Percentiles rank a stretch among this genome's conserved stretches.
These are phyloP conservation scores for Salix dunnii DNA, from an alignment of 345 rosid genomes.

Conservation along the genomic window DNA sequence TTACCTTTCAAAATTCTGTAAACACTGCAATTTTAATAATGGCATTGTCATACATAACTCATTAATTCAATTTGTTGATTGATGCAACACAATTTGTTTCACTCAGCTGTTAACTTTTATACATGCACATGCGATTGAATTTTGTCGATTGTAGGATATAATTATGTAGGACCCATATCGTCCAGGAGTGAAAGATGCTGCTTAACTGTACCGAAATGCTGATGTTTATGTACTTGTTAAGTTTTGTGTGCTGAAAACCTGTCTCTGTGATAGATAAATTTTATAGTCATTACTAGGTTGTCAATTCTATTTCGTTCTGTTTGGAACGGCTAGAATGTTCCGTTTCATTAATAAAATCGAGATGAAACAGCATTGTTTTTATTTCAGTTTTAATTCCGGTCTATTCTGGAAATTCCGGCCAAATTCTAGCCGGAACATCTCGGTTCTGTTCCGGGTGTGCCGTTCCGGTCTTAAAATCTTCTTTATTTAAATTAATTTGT, in stretches of 20 bases:
- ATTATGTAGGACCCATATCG: slow-evolving; percentile 32
- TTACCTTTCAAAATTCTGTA: not conserved
- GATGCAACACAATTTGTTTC: not conserved
- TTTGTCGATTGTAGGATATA: not conserved
- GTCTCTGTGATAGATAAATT: not conserved
- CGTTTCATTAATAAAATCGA: too few species aligned
- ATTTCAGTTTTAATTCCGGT: too few species aligned
- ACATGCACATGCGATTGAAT: not conserved
- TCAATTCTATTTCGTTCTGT: too few species aligned
- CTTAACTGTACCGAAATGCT: slow-evolving; percentile 24
- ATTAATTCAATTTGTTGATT: not conserved
- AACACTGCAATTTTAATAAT: not conserved
- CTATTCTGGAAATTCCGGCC: too few species aligned
- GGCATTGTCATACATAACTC: not conserved
- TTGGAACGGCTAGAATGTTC: too few species aligned
- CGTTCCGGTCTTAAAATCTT: too few species aligned
- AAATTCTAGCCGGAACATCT: too few species aligned
- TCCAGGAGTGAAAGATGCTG: slow-evolving; percentile 29
- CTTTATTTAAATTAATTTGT: too few species aligned
- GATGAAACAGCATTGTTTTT: too few species aligned
- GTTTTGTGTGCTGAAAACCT: not conserved
- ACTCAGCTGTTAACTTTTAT: not conserved
- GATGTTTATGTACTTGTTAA: slow-evolving; percentile 23
- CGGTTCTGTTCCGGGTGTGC: too few species aligned
- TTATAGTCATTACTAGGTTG: too few species aligned